Evolutionary conservation across 208 protist genomes (phyloP).

Genomic region (Angomonas ambiguus): DNA sequence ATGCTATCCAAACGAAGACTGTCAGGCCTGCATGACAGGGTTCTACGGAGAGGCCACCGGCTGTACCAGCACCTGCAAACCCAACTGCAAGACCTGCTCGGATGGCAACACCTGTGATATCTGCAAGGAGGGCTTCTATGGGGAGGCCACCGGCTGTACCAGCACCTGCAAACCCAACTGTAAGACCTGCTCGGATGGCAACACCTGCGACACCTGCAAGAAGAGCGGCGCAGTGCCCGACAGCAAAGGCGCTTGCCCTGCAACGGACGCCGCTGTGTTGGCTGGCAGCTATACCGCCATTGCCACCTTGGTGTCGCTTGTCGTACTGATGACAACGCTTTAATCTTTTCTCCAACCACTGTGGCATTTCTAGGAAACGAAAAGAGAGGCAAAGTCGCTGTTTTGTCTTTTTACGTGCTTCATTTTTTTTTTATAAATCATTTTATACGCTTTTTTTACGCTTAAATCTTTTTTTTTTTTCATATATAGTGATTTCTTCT

Average conservation of each 20-base stretch:
- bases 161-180: not conserved
- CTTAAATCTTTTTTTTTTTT: not conserved
- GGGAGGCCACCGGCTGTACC: not conserved
- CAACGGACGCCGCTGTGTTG: not conserved
- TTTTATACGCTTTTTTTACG: not conserved
- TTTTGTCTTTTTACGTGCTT: not conserved
- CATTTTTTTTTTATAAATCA: not conserved
- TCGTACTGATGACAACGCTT: slow-evolving; percentile 3
- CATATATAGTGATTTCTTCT: not conserved
- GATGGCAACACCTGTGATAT: not conserved
- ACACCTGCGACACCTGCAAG: not conserved
- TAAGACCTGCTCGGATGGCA: not conserved
- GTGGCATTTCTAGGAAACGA: not conserved
- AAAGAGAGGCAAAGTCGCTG: not conserved
- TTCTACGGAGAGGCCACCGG: not conserved
- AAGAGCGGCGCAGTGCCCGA: not conserved
- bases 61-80: not conserved
- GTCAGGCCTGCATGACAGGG: not conserved
- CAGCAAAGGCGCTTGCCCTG: not conserved
- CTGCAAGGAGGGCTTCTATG: not conserved
- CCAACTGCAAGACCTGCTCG: not conserved
- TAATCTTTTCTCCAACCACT: not conserved
- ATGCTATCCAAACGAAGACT: not conserved
- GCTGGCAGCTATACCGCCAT: not conserved
- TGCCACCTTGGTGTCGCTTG: not conserved